Conservation (phyloP, 2,329 filamentous ascomycete species). For the Eurotiales sp. region DNA sequence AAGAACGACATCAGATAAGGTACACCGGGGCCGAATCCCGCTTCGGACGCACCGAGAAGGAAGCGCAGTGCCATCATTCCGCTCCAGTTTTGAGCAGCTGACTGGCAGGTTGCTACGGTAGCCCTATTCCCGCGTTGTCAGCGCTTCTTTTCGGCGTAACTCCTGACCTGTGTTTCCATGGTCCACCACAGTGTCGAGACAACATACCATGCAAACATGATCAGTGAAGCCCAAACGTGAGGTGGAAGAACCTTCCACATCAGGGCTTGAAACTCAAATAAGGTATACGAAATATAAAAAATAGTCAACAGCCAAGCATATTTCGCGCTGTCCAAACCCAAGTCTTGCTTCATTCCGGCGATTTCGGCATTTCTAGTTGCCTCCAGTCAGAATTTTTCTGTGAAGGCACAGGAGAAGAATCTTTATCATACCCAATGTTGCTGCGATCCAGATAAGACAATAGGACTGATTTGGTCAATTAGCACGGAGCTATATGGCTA, state of each 20-base stretch:
- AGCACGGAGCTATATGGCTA: slow-evolving; percentile 4
- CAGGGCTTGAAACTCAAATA: slow-evolving; percentile 39
- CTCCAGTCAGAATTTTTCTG: slow-evolving; percentile 10
- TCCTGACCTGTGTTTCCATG: slow-evolving; percentile 3
- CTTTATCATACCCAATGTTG: slow-evolving; percentile 44
- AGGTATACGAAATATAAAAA: slow-evolving; percentile 50
- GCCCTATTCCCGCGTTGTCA: slow-evolving; percentile 34
- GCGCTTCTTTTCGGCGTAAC: neutral
- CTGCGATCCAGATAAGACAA: slow-evolving; percentile 48
- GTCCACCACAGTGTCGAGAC: neutral
- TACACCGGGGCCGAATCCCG: slow-evolving; percentile 44
- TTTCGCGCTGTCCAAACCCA: slow-evolving; percentile 44
- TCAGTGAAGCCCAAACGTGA: slow-evolving; percentile 42
- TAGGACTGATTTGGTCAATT: slow-evolving; percentile 32
- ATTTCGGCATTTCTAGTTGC: slow-evolving; percentile 49
- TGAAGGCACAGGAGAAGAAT: neutral
- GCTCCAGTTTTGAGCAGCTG: slow-evolving; percentile 42
- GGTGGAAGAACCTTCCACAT: slow-evolving; percentile 45
- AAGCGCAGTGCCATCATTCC: slow-evolving; percentile 50
- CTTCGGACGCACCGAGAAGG: slow-evolving; percentile 46
- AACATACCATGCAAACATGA: slow-evolving; percentile 40
- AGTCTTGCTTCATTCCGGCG: slow-evolving; percentile 50
- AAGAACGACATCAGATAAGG: slow-evolving; percentile 55
- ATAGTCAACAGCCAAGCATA: slow-evolving; percentile 53
- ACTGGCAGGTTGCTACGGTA: slow-evolving; percentile 46